phyloP scores from a whole-genome alignment of 345 rosid species.

The Fremontodendron californicum region DNA sequence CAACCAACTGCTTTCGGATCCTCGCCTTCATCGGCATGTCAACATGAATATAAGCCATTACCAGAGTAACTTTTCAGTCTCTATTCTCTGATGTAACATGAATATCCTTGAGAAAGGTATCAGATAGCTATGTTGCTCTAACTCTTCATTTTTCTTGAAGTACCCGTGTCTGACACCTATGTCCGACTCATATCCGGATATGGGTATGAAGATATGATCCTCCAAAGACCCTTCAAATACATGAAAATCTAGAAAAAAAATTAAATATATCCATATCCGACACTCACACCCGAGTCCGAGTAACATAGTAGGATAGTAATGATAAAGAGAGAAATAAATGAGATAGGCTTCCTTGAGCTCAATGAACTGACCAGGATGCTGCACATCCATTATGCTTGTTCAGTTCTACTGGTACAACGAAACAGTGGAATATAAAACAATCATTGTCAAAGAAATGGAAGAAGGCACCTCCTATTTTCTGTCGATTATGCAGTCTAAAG shows the following conservation, averaged over 20 bases:
- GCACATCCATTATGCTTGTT: not conserved
- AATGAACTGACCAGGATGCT: slow-evolving; percentile 1
- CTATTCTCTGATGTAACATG: not conserved
- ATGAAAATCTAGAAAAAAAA: no score
- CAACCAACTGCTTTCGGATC: not conserved
- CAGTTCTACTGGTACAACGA: slow-evolving; percentile 5
- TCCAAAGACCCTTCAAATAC: no score
- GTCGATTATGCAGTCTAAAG: slow-evolving; percentile 3
- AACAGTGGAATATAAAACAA: slow-evolving; percentile 8
- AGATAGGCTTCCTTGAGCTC: not conserved
- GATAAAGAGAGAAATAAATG: not conserved
- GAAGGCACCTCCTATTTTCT: not conserved
- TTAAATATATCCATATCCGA: no score
- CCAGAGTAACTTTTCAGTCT: not conserved
- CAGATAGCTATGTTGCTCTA: no score
- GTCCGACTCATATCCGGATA: no score
- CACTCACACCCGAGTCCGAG: no score
- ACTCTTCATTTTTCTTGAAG: no score
- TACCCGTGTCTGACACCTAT: no score
- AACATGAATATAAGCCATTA: not conserved
- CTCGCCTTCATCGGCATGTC: not conserved
- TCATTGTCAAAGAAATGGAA: slow-evolving; percentile 1
- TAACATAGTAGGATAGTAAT: not conserved
- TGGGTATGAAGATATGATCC: no score
- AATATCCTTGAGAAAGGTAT: not conserved